Evolutionary conservation across 2,329 filamentous ascomycete species (phyloP), one percentile per base, ranked within the genome.

Genomic region (Aspergillaceae sp.): DNA sequence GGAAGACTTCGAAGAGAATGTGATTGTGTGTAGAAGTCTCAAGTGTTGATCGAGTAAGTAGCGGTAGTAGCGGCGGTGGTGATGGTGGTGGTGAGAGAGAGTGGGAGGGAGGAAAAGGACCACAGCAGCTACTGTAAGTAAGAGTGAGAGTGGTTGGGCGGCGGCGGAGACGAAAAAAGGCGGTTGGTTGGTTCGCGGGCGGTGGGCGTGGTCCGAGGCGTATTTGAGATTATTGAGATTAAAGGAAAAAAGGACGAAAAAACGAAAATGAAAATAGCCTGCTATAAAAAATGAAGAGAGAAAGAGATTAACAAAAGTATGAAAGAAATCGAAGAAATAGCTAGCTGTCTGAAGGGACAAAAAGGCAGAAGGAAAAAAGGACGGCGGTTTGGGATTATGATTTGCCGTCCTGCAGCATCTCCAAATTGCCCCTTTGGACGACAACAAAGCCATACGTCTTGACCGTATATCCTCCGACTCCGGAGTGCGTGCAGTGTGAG

Each of bases 1-100:
- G 40, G 52, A 52, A 50, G 52, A 50, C 56, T 35, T 30, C 42
- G 47, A 47, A 30, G 41, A 41, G 37, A 36, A 43, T 19, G 41
- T n/a, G 28, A 32, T 34, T 33, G 35, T 5, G 34, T 40, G 28
- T 32, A 42, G 34, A 36, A 42, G 30, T 19, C 19, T 19, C 19
- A 19, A 19, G 19, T 19, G 19, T 19, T 19, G 19, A 19, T 19
- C 19, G 19, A 19, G 19, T 19, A 19, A 19, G 19, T 19, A 19
- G 19, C 19, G 2, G 19, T 19, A 19, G 19, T 19, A 19, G 19
- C 19, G 19, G 19, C 19, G 19, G 19, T 19, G 19, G 19, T 19
- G 19, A 2, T 19, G 19, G 19, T 19, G 29, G n/a, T 6, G 30
- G 30, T 6, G 30, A 32, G 30, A 32, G 8, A 32, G 30, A 32